Evolutionary conservation across 768 basidiomycete species (phyloP), one percentile per base, ranked within the genome.

Genomic region (Rhodotorula sphaerocarpa): DNA sequence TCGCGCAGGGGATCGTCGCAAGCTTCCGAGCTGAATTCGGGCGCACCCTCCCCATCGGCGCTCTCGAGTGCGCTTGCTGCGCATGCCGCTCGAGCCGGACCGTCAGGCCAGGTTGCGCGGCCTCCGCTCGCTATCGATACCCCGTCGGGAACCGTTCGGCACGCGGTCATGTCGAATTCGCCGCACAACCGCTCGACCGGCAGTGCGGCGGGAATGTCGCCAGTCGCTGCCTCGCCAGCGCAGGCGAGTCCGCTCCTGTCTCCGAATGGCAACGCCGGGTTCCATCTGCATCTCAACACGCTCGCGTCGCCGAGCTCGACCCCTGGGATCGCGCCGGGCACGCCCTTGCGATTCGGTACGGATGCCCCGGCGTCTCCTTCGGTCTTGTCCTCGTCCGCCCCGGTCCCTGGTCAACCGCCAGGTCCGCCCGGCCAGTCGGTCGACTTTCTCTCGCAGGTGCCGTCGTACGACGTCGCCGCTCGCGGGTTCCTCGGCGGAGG

Each of bases 401-500:
- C 62, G 3, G 23, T 45, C 31, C 46, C 56, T 11, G 41, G 55
- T 5, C 46, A 5, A 45, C 57, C 56, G n/a, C 50, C n/a, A n/a
- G n/a, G n/a, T n/a, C n/a, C 41, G 56, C 55, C 11, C 59, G 47
- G 25, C 3, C 28, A 6, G 42, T 41, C 55, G 3, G 62, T 71
- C 54, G 73, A 76, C 36, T 73, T 84, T 82, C 70, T 87, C 81
- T 67, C 83, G 80, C 78, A 87, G 57, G 79, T 95, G 23, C 93
- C 93, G 2, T 83, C 87, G 68, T 97, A 97, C 75, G 80, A 80
- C 25, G 80, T 88, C 50, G 89, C 92, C 5, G 83, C 85, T 64
- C 79, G 86, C 20, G 91, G 90, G 10, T 93, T 92, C 75, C 80
- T 92, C 31, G 91, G 91, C 11, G 82, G 81, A 7, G 90, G 91